phyloP scores from a whole-genome alignment of 2,329 filamentous ascomycete genomes.

The Trichoderma koningiopsis region DNA sequence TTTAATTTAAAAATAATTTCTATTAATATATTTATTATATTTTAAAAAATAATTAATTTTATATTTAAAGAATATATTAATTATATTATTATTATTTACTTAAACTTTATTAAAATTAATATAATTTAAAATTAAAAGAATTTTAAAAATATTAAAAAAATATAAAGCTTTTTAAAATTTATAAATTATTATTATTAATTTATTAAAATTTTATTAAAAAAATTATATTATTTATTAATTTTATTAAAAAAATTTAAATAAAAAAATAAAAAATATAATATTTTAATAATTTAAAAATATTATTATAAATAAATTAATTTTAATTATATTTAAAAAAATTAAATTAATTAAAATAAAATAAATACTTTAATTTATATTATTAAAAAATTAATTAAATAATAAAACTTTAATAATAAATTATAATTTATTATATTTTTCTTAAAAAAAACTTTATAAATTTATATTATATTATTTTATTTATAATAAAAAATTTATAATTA shows the following conservation, averaged over 20 bases:
- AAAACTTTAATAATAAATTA: conserved; percentile 26
- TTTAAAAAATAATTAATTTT: not conserved
- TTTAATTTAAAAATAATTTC: not conserved
- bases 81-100: not conserved
- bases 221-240: not conserved
- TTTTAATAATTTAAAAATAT: too few relatives aligned
- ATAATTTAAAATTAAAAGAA: conserved; percentile 5
- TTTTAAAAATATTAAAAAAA: conserved; percentile 23
- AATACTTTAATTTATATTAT: conserved; percentile 22
- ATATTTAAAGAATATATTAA: not conserved
- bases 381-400: conserved; percentile 24
- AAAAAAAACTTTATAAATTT: conserved; percentile 30
- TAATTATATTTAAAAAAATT: conserved; percentile 4
- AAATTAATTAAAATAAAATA: conserved; percentile 26
- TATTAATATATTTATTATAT: not conserved
- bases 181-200: conserved; percentile 18
- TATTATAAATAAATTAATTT: too few relatives aligned
- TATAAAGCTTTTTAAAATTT: conserved; percentile 28
- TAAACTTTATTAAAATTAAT: conserved; percentile 25
- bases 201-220: conserved; percentile 1
- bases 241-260: conserved; percentile 27
- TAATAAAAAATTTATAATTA: too few relatives aligned
- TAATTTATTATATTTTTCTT: conserved; percentile 26
- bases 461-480: conserved; percentile 31
- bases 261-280: too few relatives aligned